phyloP scores from a whole-genome alignment of 495 filamentous ascomycete genomes.

The Talaromyces thailandensis region DNA sequence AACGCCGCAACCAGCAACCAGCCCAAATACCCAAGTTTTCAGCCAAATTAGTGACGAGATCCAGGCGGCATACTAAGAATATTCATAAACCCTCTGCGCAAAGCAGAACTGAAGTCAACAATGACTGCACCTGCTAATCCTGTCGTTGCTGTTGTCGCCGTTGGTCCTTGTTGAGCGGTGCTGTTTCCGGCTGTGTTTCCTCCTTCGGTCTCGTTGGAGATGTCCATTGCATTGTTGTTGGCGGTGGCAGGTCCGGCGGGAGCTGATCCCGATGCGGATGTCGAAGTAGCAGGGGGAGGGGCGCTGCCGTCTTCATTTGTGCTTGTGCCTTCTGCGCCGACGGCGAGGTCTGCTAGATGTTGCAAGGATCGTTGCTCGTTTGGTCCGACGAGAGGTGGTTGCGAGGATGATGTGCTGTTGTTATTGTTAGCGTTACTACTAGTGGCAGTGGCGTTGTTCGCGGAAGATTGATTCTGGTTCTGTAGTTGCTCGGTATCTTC shows the following conservation, averaged over 20 bases:
- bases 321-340: conserved; percentile 29
- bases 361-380: conserved; percentile 47
- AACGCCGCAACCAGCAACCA: background rate
- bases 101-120: conserved; percentile 1
- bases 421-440: background rate
- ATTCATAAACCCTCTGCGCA: conserved; percentile 7
- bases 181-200: background rate
- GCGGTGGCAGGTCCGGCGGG: background rate
- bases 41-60: background rate
- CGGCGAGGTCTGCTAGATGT: conserved; percentile 57
- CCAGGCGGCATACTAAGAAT: conserved; percentile 3
- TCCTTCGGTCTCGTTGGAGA: background rate
- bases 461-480: background rate
- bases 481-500: background rate
- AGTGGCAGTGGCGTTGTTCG: background rate
- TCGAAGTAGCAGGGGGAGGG: background rate
- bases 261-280: background rate
- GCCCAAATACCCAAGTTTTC: too few relatives aligned
- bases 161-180: background rate
- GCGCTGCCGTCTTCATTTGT: background rate
- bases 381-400: conserved; percentile 33
- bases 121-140: background rate
- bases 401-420: conserved; percentile 3
- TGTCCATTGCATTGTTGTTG: background rate
- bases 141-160: background rate